phyloP scores from a whole-genome alignment of 2,329 filamentous ascomycete species.

The Bipolaris victoriae region DNA sequence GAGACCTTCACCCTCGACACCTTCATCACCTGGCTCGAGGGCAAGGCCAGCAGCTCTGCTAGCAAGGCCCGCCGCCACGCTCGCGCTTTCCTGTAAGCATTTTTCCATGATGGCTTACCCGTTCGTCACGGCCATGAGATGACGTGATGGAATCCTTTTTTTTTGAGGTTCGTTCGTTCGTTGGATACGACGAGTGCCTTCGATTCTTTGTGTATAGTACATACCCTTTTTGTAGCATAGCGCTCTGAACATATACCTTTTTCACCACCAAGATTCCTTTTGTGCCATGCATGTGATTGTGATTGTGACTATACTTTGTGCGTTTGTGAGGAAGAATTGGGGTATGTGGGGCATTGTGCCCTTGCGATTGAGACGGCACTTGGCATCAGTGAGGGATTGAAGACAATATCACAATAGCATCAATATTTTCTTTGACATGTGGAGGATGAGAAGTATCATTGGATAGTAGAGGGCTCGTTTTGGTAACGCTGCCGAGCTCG shows the following conservation, averaged over 20 bases:
- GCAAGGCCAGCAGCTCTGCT: conserved; percentile 25
- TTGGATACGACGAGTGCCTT: conserved; percentile 20
- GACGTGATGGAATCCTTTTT: conserved; percentile 1
- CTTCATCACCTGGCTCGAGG: conserved; percentile 45
- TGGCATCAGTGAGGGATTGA: too few species aligned
- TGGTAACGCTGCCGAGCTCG: too few species aligned
- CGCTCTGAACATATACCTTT: conserved; percentile 5
- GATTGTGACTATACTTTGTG: not conserved
- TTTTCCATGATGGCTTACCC: not conserved
- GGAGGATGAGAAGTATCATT: too few species aligned
- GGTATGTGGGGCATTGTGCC: not conserved
- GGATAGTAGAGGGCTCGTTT: too few species aligned
- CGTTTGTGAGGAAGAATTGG: not conserved
- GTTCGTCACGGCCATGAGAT: not conserved
- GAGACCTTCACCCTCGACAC: conserved; percentile 43
- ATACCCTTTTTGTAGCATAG: conserved; percentile 23
- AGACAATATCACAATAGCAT: too few species aligned
- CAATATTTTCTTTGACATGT: too few species aligned
- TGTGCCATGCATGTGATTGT: not conserved
- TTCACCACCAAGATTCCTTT: not conserved
- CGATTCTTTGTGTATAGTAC: conserved; percentile 27
- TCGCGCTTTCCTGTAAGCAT: conserved; percentile 30
- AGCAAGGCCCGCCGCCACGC: conserved; percentile 39
- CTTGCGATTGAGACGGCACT: too few species aligned
- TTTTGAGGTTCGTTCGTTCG: conserved; percentile 12